Percentiles rank a stretch among this genome's conserved stretches.
Conservation (phyloP, 1,284 basidiomycete species). For the Microbotryum intermedium region DNA sequence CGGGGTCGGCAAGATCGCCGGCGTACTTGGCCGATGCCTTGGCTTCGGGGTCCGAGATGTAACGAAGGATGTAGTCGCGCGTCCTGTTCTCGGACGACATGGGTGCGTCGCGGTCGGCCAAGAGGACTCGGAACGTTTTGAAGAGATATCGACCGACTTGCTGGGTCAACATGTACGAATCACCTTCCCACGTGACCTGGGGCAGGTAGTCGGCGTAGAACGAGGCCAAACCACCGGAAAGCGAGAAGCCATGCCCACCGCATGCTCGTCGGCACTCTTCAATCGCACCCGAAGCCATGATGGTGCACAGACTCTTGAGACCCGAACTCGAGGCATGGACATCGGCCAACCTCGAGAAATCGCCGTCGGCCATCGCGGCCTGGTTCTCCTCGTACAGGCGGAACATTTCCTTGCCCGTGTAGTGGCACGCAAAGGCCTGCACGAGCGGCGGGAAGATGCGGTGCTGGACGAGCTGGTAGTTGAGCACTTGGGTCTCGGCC, state of each 20-base stretch:
- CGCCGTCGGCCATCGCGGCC: conserved; percentile 36
- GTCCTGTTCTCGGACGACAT: conserved; percentile 33
- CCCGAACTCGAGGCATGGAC: conserved; percentile 40
- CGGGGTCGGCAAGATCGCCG: conserved; percentile 35
- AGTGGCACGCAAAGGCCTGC: conserved; percentile 42
- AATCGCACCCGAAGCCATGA: conserved; percentile 39
- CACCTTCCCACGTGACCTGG: conserved; percentile 38
- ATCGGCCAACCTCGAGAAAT: conserved; percentile 40
- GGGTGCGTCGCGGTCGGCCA: conserved; percentile 18
- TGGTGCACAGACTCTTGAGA: conserved; percentile 39
- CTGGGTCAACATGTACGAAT: conserved; percentile 41
- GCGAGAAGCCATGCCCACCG: conserved; percentile 41
- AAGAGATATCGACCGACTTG: conserved; percentile 41
- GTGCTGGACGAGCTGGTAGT: conserved; percentile 40
- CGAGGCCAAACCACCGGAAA: conserved; percentile 32
- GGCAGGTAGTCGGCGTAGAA: conserved; percentile 30
- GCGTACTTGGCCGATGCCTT: conserved; percentile 32
- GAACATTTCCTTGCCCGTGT: conserved; percentile 39
- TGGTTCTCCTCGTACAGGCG: conserved; percentile 39
- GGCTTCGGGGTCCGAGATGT: conserved; percentile 36
- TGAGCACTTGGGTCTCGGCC: conserved; percentile 40
- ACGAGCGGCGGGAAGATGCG: conserved; percentile 42
- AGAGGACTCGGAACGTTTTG: conserved; percentile 33
- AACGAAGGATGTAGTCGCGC: conserved; percentile 38
- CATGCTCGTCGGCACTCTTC: conserved; percentile 41